A percentile compares a stretch with the other conserved stretches of the same genome.
phyloP scores from a whole-genome alignment of 140 eudicot species.

The Erigeron philadelphicus region DNA sequence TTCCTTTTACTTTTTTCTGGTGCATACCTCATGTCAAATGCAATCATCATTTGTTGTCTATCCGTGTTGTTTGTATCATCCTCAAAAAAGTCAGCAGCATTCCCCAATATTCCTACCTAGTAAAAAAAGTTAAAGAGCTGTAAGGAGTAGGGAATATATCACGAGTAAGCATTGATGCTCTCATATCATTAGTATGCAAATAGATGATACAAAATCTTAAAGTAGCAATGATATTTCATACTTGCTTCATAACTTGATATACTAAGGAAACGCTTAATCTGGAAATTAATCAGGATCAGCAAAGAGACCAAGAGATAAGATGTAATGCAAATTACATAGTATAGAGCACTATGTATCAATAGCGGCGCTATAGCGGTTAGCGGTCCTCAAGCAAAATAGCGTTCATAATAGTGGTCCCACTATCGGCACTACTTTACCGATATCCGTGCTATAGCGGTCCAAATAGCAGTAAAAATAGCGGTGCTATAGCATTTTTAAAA shows the following conservation, averaged over 20 bases:
- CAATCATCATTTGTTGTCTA: constrained; percentile 94
- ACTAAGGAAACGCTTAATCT: background rate
- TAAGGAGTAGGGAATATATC: constrained; percentile 9
- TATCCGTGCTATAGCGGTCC: no score
- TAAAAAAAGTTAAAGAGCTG: constrained; percentile 12
- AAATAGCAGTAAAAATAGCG: no score
- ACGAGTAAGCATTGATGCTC: background rate
- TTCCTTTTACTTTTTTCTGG: constrained; percentile 3
- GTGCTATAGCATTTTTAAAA: no score
- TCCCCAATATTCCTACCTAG: constrained; percentile 92
- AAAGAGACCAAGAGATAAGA: background rate
- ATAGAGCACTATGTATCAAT: no score
- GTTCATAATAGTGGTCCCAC: no score
- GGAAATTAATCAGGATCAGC: no score
- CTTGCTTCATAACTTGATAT: background rate
- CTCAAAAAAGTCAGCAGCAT: constrained; percentile 81
- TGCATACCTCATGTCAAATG: constrained; percentile 94
- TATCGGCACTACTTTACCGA: no score
- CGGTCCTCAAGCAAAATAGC: no score
- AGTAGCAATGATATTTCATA: background rate
- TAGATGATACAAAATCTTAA: background rate
- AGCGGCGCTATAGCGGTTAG: no score
- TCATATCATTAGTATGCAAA: background rate
- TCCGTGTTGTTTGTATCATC: constrained; percentile 39
- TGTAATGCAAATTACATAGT: background rate